phyloP scores from a whole-genome alignment of 495 filamentous ascomycete genomes.

The Aspergillus egyptiacus region DNA sequence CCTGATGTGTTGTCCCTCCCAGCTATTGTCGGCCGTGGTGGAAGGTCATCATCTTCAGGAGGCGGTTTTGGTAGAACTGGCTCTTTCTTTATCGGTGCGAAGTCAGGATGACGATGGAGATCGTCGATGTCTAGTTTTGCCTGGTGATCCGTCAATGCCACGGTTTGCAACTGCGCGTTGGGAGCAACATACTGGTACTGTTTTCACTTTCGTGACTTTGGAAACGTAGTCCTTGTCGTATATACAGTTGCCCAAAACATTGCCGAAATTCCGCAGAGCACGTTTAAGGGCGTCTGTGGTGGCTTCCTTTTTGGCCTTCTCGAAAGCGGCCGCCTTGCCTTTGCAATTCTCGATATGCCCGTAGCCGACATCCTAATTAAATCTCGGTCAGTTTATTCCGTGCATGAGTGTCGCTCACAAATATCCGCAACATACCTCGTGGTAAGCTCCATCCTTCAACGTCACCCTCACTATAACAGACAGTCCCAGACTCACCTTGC shows the following conservation, averaged over 20 bases:
- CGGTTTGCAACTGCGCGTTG: not conserved
- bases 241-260: constrained; percentile 92
- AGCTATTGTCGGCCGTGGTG: constrained; percentile 26
- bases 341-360: constrained; percentile 94
- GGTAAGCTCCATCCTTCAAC: constrained; percentile 83
- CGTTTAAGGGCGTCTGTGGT: constrained; percentile 92
- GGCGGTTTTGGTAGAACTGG: constrained; percentile 31
- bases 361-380: constrained; percentile 75
- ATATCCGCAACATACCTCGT: constrained; percentile 52
- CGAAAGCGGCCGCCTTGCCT: constrained; percentile 87
- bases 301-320: constrained; percentile 97
- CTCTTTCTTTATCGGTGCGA: constrained; percentile 57
- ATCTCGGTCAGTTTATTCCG: not conserved
- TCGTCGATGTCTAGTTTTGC: constrained; percentile 65
- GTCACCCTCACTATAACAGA: constrained; percentile 87
- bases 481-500: constrained; percentile 73
- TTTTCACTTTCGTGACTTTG: constrained; percentile 78
- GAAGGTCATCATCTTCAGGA: constrained; percentile 36
- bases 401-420: constrained; percentile 4
- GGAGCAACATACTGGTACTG: constrained; percentile 43
- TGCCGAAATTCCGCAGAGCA: constrained; percentile 86
- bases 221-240: constrained; percentile 92
- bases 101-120: constrained; percentile 77
- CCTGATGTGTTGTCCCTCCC: constrained; percentile 15
- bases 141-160: constrained; percentile 23